Evolutionary conservation across 495 filamentous ascomycete species (phyloP).

Genomic region (Tuber magnatum): DNA sequence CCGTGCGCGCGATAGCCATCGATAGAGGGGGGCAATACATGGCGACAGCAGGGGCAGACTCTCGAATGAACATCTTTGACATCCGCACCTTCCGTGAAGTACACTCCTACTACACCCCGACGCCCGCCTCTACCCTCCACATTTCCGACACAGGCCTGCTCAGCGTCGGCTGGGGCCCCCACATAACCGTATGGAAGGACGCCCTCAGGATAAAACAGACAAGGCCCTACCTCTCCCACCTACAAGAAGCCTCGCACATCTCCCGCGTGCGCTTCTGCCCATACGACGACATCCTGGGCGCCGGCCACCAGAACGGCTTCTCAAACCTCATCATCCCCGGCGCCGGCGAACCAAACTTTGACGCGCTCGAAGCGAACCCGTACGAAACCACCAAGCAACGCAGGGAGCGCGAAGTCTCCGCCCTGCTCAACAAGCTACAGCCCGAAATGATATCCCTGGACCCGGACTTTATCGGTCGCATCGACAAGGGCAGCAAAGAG

Average conservation of each 20-base stretch:
- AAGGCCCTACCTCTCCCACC: conserved; percentile 86
- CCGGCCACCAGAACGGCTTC: conserved; percentile 79
- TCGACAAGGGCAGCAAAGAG: conserved; percentile 66
- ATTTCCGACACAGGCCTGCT: conserved; percentile 84
- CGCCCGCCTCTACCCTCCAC: conserved; percentile 73
- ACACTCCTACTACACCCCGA: conserved; percentile 77
- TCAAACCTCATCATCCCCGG: conserved; percentile 83
- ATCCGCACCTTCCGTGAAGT: conserved; percentile 89
- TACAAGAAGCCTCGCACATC: conserved; percentile 72
- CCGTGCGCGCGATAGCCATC: conserved; percentile 77
- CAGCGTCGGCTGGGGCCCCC: conserved; percentile 86
- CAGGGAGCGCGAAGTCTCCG: conserved; percentile 84
- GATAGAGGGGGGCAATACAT: conserved; percentile 91
- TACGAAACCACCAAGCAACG: conserved; percentile 90
- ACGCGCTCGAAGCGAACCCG: conserved; percentile 89
- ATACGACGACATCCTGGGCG: conserved; percentile 83
- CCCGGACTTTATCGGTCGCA: conserved; percentile 77
- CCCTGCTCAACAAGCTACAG: conserved; percentile 82
- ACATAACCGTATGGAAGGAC: conserved; percentile 80
- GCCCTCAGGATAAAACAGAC: conserved; percentile 77
- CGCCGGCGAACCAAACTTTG: conserved; percentile 92
- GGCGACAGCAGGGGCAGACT: conserved; percentile 86
- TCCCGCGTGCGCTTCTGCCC: conserved; percentile 86
- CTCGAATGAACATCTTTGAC: conserved; percentile 92
- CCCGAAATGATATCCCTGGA: conserved; percentile 96